Percentiles rank a stretch among this genome's conserved stretches.
Evolutionary conservation across 2,329 filamentous ascomycete species (phyloP).

Genomic region (Aspergillus ustus): DNA sequence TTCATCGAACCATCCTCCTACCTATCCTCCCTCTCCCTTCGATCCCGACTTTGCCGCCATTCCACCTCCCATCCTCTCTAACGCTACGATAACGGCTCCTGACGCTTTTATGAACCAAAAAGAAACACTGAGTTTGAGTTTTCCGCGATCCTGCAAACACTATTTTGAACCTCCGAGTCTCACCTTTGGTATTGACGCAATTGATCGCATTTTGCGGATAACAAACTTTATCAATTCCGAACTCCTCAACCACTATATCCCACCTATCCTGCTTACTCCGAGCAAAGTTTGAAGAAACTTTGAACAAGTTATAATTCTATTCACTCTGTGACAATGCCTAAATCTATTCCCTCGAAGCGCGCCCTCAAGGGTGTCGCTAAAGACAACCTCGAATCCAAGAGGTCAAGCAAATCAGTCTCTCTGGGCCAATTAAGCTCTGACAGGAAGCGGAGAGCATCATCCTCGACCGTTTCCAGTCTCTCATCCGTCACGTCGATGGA

Average conservation of each 20-base stretch:
- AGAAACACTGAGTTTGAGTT: slow-evolving; percentile 13
- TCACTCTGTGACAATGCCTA: slow-evolving; percentile 30
- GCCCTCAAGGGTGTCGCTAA: slow-evolving; percentile 33
- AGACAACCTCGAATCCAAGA: slow-evolving; percentile 30
- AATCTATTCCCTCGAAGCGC: slow-evolving; percentile 33
- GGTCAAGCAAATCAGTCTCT: slow-evolving; percentile 31
- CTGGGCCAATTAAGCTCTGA: slow-evolving; percentile 29
- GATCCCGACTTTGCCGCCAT: slow-evolving; percentile 17
- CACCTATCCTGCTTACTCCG: slow-evolving; percentile 1
- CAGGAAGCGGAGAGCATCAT: slow-evolving; percentile 40
- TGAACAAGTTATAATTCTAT: slow-evolving; percentile 15
- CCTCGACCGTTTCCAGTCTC: slow-evolving; percentile 44
- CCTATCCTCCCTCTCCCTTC: slow-evolving; percentile 22
- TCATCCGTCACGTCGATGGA: slow-evolving; percentile 43
- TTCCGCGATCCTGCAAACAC: slow-evolving; percentile 9
- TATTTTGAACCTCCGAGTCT: slow-evolving; percentile 6
- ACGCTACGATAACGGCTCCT: slow-evolving; percentile 21
- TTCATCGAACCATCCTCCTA: slow-evolving; percentile 15
- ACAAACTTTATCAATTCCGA: slow-evolving; percentile 26
- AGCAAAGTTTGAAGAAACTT: slow-evolving; percentile 1
- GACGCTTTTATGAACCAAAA: slow-evolving; percentile 24
- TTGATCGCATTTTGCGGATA: slow-evolving; percentile 23
- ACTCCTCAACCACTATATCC: background rate
- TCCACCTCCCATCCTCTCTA: slow-evolving; percentile 21
- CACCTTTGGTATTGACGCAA: slow-evolving; percentile 27